Percentiles rank a stretch among this genome's conserved stretches.
Evolutionary conservation across 228 moss, liverwort and hornwort genomes (phyloP).

Genomic region (Sphagnum fallax): DNA sequence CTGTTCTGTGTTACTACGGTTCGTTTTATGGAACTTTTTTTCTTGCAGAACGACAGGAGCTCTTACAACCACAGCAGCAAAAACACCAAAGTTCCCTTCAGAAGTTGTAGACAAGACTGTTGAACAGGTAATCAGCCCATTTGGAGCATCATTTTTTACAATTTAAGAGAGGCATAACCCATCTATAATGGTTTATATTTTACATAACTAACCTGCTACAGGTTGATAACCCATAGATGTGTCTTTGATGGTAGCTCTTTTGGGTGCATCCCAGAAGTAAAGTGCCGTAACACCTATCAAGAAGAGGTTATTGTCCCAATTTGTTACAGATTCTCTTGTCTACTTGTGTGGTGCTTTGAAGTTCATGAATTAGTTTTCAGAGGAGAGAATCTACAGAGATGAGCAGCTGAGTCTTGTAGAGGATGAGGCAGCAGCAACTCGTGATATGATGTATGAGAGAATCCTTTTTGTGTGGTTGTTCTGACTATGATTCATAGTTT

Average conservation of each 20-base stretch:
- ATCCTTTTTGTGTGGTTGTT: not conserved
- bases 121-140: conserved; percentile 24
- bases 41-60: conserved; percentile 30
- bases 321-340: not conserved
- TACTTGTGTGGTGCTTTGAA: not conserved
- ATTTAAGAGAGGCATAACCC: too few species aligned
- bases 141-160: too few species aligned
- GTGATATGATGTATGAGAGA: conserved; percentile 69
- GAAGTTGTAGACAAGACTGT: conserved; percentile 49
- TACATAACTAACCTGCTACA: conserved; percentile 29
- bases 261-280: conserved; percentile 91
- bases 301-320: conserved; percentile 25
- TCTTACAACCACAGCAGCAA: conserved; percentile 20
- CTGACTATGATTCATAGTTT: not conserved
- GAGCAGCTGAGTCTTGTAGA: conserved; percentile 68
- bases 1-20: too few species aligned
- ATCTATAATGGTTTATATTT: too few species aligned
- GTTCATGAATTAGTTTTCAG: not conserved
- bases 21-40: not conserved
- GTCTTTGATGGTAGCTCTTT: conserved; percentile 45
- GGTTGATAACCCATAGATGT: conserved; percentile 18
- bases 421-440: conserved; percentile 88
- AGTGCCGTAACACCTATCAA: conserved; percentile 91
- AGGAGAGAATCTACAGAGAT: conserved; percentile 53
- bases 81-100: conserved; percentile 44